Conservation (phyloP, 768 basidiomycete species). For the Serendipita indica region DNA sequence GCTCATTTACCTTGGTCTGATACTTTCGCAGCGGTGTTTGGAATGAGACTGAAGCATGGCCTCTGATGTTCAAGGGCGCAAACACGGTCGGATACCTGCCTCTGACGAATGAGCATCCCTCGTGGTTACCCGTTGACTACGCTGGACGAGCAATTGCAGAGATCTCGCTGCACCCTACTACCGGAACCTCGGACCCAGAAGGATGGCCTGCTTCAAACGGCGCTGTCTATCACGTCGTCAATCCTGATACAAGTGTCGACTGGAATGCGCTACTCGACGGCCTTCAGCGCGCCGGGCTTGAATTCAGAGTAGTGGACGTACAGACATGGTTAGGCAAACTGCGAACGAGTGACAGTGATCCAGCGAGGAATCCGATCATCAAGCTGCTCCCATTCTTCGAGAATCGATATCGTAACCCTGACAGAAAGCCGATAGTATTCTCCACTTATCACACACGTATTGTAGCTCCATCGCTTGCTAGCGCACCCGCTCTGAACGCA, state of each 20-base stretch:
- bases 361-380: too few species aligned
- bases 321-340: slow-evolving; percentile 27
- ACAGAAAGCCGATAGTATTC: too few species aligned
- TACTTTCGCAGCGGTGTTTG: too few species aligned
- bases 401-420: too few species aligned
- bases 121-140: slow-evolving; percentile 41
- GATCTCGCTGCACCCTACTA: slow-evolving; percentile 22
- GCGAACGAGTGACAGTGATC: slow-evolving; percentile 23
- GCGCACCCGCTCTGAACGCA: too few species aligned
- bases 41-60: too few species aligned
- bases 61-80: too few species aligned
- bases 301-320: slow-evolving; percentile 27
- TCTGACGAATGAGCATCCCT: slow-evolving; percentile 21
- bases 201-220: slow-evolving; percentile 14
- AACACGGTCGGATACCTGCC: too few species aligned
- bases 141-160: slow-evolving; percentile 36
- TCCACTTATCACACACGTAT: too few species aligned
- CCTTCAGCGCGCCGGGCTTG: slow-evolving; percentile 26
- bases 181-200: slow-evolving; percentile 3
- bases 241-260: slow-evolving; percentile 21
- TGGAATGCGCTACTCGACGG: slow-evolving; percentile 31
- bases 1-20: too few species aligned
- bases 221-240: slow-evolving; percentile 28
- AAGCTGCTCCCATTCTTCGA: too few species aligned
- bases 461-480: too few species aligned